Evolutionary conservation across 108 stramenopile species (phyloP), one percentile per base, ranked within the genome.

Genomic region (Skeletonema costatum): DNA sequence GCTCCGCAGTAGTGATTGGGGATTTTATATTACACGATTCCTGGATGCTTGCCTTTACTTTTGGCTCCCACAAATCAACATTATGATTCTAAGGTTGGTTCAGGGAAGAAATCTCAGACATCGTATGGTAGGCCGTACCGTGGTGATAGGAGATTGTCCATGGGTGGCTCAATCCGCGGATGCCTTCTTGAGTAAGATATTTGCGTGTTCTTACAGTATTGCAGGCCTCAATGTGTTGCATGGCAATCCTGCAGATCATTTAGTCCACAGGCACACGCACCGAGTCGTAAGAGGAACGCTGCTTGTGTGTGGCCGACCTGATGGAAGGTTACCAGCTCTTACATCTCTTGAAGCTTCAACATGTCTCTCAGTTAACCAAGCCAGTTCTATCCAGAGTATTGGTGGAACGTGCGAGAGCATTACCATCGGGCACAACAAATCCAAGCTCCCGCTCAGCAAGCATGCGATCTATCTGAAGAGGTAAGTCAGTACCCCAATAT

Each of bases 41-140:
- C 64, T 88, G 9, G 89, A 90, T 65, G 80, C 87, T 12, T 42
- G 85, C 38, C 70, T 88, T 41, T 90, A 87, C 70, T 82, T 90
- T 51, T 90, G 67, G 68, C 56, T 90, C 11, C 86, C 84, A n/a
- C 82, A 90, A 68, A 84, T 81, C 25, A 83, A 87, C 51, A 74
- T 86, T 3, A 61, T 46, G 8, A 74, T 87, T 66, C 41, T 85
- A 31, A 80, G 88, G 46, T 21, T 80, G 41, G 17, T 82, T 4
- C 77, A 88, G 74, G 61, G 84, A 14, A 80, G 89, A 12, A 78
- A 83, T 48, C 35, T 88, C 13, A 56, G 83, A 42, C 87, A 87
- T 60, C 80, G 89, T 4, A 82, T 87, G 74, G 89, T 87, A 29
- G 86, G 83, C n/a, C 85, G 89, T n/a, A 90, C 89, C 63, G 82